phyloP scores from a whole-genome alignment of 768 basidiomycete genomes.

The Mycena kentingensis region DNA sequence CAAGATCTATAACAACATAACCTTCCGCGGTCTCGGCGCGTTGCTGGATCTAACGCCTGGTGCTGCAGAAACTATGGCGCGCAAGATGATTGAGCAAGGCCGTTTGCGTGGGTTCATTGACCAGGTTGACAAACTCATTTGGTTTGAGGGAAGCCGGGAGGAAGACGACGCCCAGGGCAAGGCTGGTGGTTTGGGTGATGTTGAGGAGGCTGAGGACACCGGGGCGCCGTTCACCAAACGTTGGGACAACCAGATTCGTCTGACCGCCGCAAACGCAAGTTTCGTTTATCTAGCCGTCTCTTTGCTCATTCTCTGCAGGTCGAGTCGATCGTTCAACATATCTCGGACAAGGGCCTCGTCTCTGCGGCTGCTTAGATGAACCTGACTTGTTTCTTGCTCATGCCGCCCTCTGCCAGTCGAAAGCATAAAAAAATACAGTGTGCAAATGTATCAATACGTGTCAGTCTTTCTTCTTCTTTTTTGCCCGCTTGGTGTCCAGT shows the following conservation, averaged over 20 bases:
- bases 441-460: slow-evolving; percentile 38
- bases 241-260: slow-evolving; percentile 93
- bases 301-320: slow-evolving; percentile 48
- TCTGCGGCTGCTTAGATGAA: slow-evolving; percentile 25
- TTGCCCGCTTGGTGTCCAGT: slow-evolving; percentile 89
- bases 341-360: slow-evolving; percentile 73
- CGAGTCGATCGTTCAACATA: slow-evolving; percentile 83
- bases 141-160: slow-evolving; percentile 85
- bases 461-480: slow-evolving; percentile 72
- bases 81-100: slow-evolving; percentile 98
- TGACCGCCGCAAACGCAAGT: slow-evolving; percentile 82
- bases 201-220: slow-evolving; percentile 85
- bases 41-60: slow-evolving; percentile 87
- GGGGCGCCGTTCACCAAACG: slow-evolving; percentile 89
- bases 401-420: slow-evolving; percentile 8
- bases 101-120: slow-evolving; percentile 92
- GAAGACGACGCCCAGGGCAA: slow-evolving; percentile 94
- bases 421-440: slow-evolving; percentile 24
- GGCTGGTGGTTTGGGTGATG: slow-evolving; percentile 89
- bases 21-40: slow-evolving; percentile 89
- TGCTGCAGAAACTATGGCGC: slow-evolving; percentile 95
- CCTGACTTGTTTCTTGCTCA: slow-evolving; percentile 9
- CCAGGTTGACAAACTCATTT: slow-evolving; percentile 92
- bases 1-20: slow-evolving; percentile 97
- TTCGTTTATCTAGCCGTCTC: neutral